These are phyloP conservation scores for Tagetes erecta DNA, from an alignment of 129 eudicot species.

Conservation along the genomic window DNA sequence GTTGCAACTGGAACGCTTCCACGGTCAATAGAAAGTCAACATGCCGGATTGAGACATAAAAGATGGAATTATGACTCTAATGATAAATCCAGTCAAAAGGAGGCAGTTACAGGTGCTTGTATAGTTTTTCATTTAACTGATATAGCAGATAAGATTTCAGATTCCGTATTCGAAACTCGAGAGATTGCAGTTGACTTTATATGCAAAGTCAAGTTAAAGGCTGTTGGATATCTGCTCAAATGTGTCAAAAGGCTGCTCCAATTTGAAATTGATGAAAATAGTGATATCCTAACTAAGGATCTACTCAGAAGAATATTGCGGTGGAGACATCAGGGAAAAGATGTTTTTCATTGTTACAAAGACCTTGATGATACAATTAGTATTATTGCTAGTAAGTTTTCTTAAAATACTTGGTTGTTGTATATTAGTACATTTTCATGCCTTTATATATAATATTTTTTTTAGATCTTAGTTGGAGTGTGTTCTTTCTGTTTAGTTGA, in stretches of 20 bases:
- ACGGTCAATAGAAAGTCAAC: conserved; percentile 28
- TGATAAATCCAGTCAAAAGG: conserved; percentile 38
- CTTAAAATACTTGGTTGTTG: conserved; percentile 7
- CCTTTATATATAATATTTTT: conserved; percentile 8
- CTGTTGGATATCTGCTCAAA: conserved; percentile 48
- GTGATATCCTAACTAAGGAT: conserved; percentile 40
- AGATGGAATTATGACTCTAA: conserved; percentile 30
- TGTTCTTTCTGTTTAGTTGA: conserved; percentile 6
- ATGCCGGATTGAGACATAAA: conserved; percentile 32
- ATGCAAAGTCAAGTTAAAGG: conserved; percentile 48
- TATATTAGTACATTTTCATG: conserved; percentile 12
- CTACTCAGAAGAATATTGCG: conserved; percentile 44
- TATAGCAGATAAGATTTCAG: conserved; percentile 49
- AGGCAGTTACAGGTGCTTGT: conserved; percentile 61
- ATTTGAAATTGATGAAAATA: conserved; percentile 32
- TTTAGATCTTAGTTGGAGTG: neutral
- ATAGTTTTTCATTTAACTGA: conserved; percentile 58
- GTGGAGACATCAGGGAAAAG: conserved; percentile 65
- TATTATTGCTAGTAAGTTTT: conserved; percentile 37
- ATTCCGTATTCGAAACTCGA: conserved; percentile 45
- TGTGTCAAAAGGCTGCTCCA: conserved; percentile 55
- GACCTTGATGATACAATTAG: conserved; percentile 46
- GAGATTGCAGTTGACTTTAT: conserved; percentile 46
- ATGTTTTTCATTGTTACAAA: conserved; percentile 44
- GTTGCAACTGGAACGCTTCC: conserved; percentile 58